Evolutionary conservation across 2,329 filamentous ascomycete species (phyloP), one percentile per base, ranked within the genome.

Genomic region (Blastomyces emzantsi): DNA sequence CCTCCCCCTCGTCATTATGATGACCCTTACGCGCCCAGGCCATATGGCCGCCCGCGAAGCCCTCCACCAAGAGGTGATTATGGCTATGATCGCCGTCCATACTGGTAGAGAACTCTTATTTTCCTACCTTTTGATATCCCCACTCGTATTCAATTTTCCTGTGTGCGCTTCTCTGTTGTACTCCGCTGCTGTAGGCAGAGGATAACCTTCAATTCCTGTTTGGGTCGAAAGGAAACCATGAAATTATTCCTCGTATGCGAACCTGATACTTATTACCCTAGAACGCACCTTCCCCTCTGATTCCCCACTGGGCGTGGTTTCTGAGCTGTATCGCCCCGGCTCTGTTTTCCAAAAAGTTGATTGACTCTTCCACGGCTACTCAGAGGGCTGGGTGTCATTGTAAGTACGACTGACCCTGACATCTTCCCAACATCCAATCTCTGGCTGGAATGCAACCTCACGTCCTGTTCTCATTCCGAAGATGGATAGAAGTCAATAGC

Each of bases 11-110:
- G 81, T 65, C 79, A 80, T 63, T 82, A 82, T 71, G 83, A 85
- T 63, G 84, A 86, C 68, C 83, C 83, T 1, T 86, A 86, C 72
- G 81, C 83, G 63, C 80, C 83, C 3, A 56, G 62, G 67, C 80
- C 81, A 52, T 84, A 84, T 70, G 81, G 75, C 63, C 79, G 80
- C 61, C 79, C 81, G 45, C 73, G 77, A 56, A 73, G 73, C 62
- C 67, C 66, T 52, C 66, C 77, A 8, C 70, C 76, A 62, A 72
- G 72, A 60, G 75, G 76, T 54, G 78, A 79, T 68, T 70, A 71
- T 64, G 73, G 72, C 28, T 79, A 79, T 69, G 76, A 78, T 52
- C 76, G 76, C 63, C 76, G 75, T 63, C 73, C 73, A 63, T 79
- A 79, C 69, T 79, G 77, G 77, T 79, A 78, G 69, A 72, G 66